Percentiles rank a stretch among this genome's conserved stretches.
Conservation (phyloP, 495 filamentous ascomycete genomes). For the Neurospora tetraspora region DNA sequence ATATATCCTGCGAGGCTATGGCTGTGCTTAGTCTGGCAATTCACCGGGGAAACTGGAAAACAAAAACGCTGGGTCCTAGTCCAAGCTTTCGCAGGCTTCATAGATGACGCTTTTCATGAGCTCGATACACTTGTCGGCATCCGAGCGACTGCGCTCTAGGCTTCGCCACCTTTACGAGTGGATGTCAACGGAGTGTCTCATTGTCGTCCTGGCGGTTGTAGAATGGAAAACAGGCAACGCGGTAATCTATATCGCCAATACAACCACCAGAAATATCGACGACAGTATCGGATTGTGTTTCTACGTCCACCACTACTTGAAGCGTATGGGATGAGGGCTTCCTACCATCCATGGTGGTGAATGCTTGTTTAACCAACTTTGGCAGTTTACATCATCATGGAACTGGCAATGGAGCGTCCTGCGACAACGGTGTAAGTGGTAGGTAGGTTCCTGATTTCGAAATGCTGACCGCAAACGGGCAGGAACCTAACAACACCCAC, state of each 20-base stretch:
- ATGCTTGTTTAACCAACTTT: background rate
- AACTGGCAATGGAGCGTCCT: background rate
- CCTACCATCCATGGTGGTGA: background rate
- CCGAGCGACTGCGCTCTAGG: background rate
- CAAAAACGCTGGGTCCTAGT: background rate
- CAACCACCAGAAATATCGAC: background rate
- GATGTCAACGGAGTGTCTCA: background rate
- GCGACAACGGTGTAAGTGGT: background rate
- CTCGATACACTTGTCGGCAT: background rate
- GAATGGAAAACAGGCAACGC: background rate
- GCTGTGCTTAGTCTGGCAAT: background rate
- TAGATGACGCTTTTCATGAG: background rate
- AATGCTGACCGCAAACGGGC: background rate
- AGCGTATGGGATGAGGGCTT: background rate
- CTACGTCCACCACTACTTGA: background rate
- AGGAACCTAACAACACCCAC: background rate
- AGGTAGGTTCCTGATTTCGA: background rate
- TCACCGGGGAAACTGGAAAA: background rate
- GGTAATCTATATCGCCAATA: background rate
- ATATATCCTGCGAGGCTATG: background rate
- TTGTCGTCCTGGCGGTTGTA: background rate
- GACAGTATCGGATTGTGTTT: background rate
- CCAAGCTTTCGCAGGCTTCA: background rate
- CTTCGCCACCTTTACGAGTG: background rate
- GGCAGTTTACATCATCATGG: background rate